A percentile compares a stretch with the other conserved stretches of the same genome.
Evolutionary conservation across 768 basidiomycete species (phyloP).

Genomic region (Cystobasidium tubakii): DNA sequence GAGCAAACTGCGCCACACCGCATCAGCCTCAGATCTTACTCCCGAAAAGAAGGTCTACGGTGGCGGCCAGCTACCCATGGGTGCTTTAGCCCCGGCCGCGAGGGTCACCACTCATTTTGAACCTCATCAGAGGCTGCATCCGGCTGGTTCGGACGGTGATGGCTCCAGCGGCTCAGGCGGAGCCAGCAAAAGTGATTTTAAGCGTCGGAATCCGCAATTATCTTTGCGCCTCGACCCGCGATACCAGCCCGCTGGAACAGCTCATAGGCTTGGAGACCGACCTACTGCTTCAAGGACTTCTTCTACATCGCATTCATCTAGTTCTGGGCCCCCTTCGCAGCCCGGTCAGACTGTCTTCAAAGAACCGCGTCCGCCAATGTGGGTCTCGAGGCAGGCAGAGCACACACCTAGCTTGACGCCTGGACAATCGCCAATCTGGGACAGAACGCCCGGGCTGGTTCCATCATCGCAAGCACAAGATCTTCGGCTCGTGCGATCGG

Average conservation of each 20-base stretch:
- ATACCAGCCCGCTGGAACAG: slow-evolving; percentile 35
- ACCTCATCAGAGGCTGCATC: neutral
- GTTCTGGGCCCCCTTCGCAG: neutral
- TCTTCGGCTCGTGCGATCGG: neutral
- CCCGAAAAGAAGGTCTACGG: neutral
- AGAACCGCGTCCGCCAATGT: slow-evolving; percentile 4
- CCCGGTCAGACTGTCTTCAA: neutral
- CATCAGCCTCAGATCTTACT: slow-evolving; percentile 40
- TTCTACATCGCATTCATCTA: neutral
- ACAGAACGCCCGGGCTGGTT: slow-evolving; percentile 43
- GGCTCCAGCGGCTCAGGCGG: slow-evolving; percentile 36
- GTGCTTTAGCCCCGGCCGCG: slow-evolving; percentile 43
- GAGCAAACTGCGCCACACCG: slow-evolving; percentile 35
- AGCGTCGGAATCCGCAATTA: slow-evolving; percentile 44
- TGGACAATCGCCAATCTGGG: slow-evolving; percentile 44
- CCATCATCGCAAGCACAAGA: slow-evolving; percentile 32
- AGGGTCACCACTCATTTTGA: slow-evolving; percentile 21
- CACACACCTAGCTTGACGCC: slow-evolving; percentile 40
- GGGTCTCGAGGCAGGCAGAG: neutral
- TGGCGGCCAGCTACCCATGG: slow-evolving; percentile 32
- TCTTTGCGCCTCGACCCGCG: slow-evolving; percentile 44
- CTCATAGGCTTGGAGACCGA: neutral
- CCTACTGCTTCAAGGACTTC: neutral
- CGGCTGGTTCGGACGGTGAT: slow-evolving; percentile 30
- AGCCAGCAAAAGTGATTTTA: slow-evolving; percentile 7